Evolutionary conservation across 495 filamentous ascomycete genomes (phyloP).

Genomic region (Hypoxylon perforatum): DNA sequence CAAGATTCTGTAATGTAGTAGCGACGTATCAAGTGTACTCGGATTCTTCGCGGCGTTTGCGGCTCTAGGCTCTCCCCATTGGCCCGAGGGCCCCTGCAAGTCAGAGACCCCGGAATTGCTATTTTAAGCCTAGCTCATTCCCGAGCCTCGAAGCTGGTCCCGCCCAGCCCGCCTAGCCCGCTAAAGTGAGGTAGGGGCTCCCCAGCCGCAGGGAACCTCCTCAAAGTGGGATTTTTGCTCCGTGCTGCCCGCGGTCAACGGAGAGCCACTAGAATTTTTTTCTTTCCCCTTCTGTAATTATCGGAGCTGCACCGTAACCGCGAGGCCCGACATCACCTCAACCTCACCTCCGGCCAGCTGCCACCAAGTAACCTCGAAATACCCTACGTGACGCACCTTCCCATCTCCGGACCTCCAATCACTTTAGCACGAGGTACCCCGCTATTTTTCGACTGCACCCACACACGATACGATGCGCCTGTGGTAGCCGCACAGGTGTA

Average conservation of each 20-base stretch:
- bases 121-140: constrained; percentile 24
- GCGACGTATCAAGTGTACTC: no score
- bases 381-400: neutral
- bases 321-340: constrained; percentile 32
- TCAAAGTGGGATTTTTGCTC: constrained; percentile 34
- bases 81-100: constrained; percentile 16
- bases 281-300: constrained; percentile 5
- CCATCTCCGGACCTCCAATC: neutral
- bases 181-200: neutral
- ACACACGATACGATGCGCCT: constrained; percentile 33
- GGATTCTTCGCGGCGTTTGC: no score
- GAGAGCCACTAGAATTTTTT: constrained; percentile 42
- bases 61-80: constrained; percentile 22
- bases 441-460: neutral
- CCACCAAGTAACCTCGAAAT: no score
- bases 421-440: neutral
- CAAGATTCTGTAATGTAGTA: no score
- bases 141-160: constrained; percentile 21
- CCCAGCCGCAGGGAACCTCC: constrained; percentile 29
- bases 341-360: constrained; percentile 10
- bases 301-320: constrained; percentile 8
- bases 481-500: constrained; percentile 18
- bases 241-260: constrained; percentile 26
- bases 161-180: constrained; percentile 2
- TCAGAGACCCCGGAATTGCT: constrained; percentile 35